Evolutionary conservation across 108 stramenopile species (phyloP).

Genomic region (Skeletonema menzelii): DNA sequence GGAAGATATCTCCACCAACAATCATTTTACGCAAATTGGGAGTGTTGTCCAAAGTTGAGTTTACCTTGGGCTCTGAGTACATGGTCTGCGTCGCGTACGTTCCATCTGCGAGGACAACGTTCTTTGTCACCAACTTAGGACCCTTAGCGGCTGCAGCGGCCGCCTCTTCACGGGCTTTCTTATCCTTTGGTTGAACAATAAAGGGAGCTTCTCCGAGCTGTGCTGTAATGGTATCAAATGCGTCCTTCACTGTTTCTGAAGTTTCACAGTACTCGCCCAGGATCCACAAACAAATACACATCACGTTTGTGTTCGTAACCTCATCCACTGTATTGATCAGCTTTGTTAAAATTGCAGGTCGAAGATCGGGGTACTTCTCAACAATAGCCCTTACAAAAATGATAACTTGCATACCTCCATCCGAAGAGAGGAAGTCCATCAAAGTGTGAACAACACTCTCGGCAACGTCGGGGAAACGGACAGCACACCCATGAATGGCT

Average conservation of each 20-base stretch:
- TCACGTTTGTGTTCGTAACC: slow-evolving; percentile 83
- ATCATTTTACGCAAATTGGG: slow-evolving; percentile 87
- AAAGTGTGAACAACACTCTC: slow-evolving; percentile 94
- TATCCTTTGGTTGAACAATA: slow-evolving; percentile 60
- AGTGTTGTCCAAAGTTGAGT: slow-evolving; percentile 59
- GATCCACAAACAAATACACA: slow-evolving; percentile 98
- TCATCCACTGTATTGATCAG: slow-evolving; percentile 85
- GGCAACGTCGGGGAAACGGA: slow-evolving; percentile 92
- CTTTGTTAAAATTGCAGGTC: slow-evolving; percentile 86
- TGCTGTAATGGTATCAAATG: slow-evolving; percentile 76
- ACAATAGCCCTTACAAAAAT: slow-evolving; percentile 97
- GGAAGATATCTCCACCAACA: slow-evolving; percentile 91
- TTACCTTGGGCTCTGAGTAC: slow-evolving; percentile 62
- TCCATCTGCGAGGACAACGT: slow-evolving; percentile 97
- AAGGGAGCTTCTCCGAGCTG: slow-evolving; percentile 86
- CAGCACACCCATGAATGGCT: slow-evolving; percentile 97
- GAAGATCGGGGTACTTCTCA: slow-evolving; percentile 93
- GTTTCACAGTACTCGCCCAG: slow-evolving; percentile 95
- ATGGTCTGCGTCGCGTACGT: slow-evolving; percentile 98
- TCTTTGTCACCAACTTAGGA: slow-evolving; percentile 87
- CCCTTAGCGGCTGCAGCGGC: slow-evolving; percentile 58
- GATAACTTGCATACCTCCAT: slow-evolving; percentile 93
- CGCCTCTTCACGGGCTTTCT: slow-evolving; percentile 68
- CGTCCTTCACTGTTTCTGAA: slow-evolving; percentile 66
- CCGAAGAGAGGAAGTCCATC: slow-evolving; percentile 93